These are phyloP conservation scores for Blastobotrys serpentis DNA, from an alignment of 1,139 yeast genomes.

Conservation along the genomic window DNA sequence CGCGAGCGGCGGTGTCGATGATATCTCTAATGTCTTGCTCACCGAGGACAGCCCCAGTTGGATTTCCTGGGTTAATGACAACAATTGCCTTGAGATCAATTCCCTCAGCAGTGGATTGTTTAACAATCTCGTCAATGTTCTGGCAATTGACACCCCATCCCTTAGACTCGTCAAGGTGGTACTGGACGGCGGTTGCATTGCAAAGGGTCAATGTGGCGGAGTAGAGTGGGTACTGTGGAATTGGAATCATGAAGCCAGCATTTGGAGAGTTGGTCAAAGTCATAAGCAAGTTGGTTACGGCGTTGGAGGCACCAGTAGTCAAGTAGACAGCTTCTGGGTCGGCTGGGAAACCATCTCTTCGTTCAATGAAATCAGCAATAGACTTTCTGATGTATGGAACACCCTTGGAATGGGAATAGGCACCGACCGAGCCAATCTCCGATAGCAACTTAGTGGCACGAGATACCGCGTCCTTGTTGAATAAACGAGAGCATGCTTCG, in stretches of 20 bases:
- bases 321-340: constrained; percentile 71
- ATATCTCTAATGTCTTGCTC: constrained; percentile 66
- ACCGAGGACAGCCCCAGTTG: constrained; percentile 83
- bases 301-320: constrained; percentile 93
- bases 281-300: constrained; percentile 73
- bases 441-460: constrained; percentile 64
- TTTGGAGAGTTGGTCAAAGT: constrained; percentile 63
- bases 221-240: constrained; percentile 95
- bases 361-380: constrained; percentile 74
- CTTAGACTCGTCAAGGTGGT: constrained; percentile 72
- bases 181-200: constrained; percentile 82
- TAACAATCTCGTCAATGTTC: constrained; percentile 59
- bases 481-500: constrained; percentile 38
- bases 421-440: constrained; percentile 82
- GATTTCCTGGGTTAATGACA: constrained; percentile 96
- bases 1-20: constrained; percentile 73
- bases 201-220: constrained; percentile 87
- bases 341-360: constrained; percentile 68
- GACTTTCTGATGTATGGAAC: constrained; percentile 65
- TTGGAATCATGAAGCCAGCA: constrained; percentile 88
- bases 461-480: constrained; percentile 67
- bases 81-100: constrained; percentile 76
- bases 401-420: constrained; percentile 93
- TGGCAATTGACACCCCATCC: constrained; percentile 81
- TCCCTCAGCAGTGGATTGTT: constrained; percentile 52